Evolutionary conservation across 345 rosid species (phyloP).

Genomic region (Salix udensis): DNA sequence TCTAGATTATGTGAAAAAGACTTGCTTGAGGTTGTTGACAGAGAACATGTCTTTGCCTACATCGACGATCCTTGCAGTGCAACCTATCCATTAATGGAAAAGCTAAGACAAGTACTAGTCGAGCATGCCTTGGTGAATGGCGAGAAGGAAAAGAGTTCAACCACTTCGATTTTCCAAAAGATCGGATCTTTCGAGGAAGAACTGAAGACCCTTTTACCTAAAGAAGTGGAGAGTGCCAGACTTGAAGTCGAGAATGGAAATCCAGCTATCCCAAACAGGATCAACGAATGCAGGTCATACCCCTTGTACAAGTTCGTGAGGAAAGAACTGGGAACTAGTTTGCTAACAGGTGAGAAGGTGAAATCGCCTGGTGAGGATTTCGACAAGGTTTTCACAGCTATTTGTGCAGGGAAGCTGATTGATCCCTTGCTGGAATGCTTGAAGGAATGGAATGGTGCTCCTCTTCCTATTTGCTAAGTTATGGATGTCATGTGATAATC

Average conservation of each 20-base stretch:
- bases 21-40: conserved; percentile 24
- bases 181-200: conserved; percentile 24
- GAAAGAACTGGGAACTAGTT: conserved; percentile 21
- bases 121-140: conserved; percentile 28
- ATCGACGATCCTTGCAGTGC: conserved; percentile 31
- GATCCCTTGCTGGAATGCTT: conserved; percentile 31
- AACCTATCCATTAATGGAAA: conserved; percentile 29
- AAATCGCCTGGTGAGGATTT: conserved; percentile 28
- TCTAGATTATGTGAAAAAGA: conserved; percentile 30
- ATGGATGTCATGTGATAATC: no score
- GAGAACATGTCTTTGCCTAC: conserved; percentile 24
- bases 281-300: conserved; percentile 29
- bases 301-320: conserved; percentile 35
- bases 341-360: conserved; percentile 24
- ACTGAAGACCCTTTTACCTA: conserved; percentile 20
- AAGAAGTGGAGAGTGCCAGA: conserved; percentile 29
- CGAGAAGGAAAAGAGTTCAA: conserved; percentile 16
- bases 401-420: conserved; percentile 27
- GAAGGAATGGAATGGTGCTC: conserved; percentile 29
- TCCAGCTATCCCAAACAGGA: conserved; percentile 19
- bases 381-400: conserved; percentile 30
- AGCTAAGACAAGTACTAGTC: conserved; percentile 32
- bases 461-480: conserved; percentile 22
- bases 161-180: conserved; percentile 27
- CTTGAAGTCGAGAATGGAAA: conserved; percentile 22